phyloP scores from a whole-genome alignment of 352 stramenopile species.

The Phytophthora cactorum region DNA sequence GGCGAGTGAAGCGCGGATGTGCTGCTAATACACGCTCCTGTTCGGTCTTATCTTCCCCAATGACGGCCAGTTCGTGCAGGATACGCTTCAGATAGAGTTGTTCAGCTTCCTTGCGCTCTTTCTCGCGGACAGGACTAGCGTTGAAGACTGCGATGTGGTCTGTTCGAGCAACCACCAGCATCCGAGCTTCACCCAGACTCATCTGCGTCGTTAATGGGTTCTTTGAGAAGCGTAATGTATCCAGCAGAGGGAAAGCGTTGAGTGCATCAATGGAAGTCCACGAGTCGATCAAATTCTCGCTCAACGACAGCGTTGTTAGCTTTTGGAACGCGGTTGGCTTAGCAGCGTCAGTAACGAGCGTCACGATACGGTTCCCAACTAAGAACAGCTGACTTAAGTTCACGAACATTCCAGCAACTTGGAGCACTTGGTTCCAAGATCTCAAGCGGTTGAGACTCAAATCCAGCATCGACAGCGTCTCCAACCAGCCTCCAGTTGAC shows the following conservation, averaged over 20 bases:
- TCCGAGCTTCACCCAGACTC: conserved; percentile 66
- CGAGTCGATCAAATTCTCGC: conserved; percentile 68
- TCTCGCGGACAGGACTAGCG: conserved; percentile 56
- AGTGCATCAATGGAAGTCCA: conserved; percentile 83
- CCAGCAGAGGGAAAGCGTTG: conserved; percentile 61
- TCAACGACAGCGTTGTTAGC: conserved; percentile 63
- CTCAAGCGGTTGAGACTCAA: conserved; percentile 65
- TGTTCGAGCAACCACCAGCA: conserved; percentile 74
- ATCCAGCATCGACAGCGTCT: conserved; percentile 59
- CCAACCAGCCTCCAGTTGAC: conserved; percentile 24
- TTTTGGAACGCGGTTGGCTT: conserved; percentile 43
- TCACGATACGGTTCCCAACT: conserved; percentile 63
- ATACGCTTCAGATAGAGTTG: conserved; percentile 87
- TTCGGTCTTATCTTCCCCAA: conserved; percentile 36
- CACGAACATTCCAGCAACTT: conserved; percentile 43
- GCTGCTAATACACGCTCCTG: conserved; percentile 39
- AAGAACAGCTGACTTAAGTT: conserved; percentile 71
- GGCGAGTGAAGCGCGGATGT: conserved; percentile 54
- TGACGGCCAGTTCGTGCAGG: conserved; percentile 65
- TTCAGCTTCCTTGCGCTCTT: conserved; percentile 78
- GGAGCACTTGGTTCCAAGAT: conserved; percentile 57
- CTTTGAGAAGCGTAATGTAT: conserved; percentile 68
- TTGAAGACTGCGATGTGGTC: conserved; percentile 67
- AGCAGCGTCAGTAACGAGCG: conserved; percentile 39
- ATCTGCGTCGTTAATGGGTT: conserved; percentile 74